Conservation (phyloP, 2,329 filamentous ascomycete genomes). For the Ambrosiella beaveri region DNA sequence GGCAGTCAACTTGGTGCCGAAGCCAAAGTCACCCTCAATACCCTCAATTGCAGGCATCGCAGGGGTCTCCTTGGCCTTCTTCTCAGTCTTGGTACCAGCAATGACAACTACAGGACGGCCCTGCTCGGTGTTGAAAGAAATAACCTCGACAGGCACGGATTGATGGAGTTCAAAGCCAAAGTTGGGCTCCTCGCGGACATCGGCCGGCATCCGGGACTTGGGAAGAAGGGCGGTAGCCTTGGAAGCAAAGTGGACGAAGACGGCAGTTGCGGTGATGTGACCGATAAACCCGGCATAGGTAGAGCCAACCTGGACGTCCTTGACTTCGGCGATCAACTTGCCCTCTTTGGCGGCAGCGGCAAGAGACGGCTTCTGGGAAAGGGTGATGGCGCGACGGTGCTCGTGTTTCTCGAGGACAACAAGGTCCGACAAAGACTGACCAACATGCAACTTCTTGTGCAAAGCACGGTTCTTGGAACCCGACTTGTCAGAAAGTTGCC, state of each 20-base stretch:
- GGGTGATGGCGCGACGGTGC: constrained; percentile 52
- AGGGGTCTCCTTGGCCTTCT: constrained; percentile 18
- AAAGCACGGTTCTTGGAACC: constrained; percentile 58
- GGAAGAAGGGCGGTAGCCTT: constrained; percentile 63
- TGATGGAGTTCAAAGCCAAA: constrained; percentile 70
- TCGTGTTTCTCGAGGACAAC: constrained; percentile 75
- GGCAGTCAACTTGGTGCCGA: constrained; percentile 60
- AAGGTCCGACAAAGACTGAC: constrained; percentile 67
- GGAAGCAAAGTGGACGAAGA: constrained; percentile 79
- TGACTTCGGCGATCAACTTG: constrained; percentile 54
- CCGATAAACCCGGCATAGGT: constrained; percentile 64
- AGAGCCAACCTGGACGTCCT: constrained; percentile 52
- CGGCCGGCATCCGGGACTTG: constrained; percentile 58
- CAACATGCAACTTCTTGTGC: constrained; percentile 66
- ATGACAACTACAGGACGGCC: constrained; percentile 45
- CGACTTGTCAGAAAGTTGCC: constrained; percentile 75
- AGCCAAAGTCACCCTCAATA: constrained; percentile 50
- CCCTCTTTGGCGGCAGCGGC: constrained; percentile 56
- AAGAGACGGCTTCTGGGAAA: constrained; percentile 72
- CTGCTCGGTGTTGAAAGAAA: constrained; percentile 52
- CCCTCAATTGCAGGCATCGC: constrained; percentile 15
- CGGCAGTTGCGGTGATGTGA: constrained; percentile 63
- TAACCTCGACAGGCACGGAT: constrained; percentile 54
- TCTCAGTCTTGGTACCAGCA: constrained; percentile 29
- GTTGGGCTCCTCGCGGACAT: constrained; percentile 46